Conservation (phyloP, 306 rosid genomes). For the Dalbergia cultrata region DNA sequence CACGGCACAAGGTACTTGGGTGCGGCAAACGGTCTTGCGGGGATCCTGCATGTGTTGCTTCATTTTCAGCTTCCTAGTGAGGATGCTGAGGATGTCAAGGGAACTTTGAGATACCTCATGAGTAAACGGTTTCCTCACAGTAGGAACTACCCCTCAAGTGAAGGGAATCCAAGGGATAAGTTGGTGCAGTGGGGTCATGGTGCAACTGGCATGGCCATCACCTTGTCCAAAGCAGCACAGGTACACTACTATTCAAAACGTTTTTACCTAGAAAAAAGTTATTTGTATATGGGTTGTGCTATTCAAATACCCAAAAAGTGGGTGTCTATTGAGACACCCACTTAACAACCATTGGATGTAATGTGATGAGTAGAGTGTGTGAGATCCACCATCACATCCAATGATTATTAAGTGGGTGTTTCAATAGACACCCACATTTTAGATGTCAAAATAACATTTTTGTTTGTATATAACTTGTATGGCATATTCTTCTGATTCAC, state of each 20-base stretch:
- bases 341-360: no score
- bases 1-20: constrained; percentile 94
- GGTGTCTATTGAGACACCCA: no score
- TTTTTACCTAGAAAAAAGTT: background rate
- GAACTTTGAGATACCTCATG: constrained; percentile 78
- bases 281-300: no score
- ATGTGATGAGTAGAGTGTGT: no score
- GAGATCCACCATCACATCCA: no score
- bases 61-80: constrained; percentile 74
- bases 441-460: no score
- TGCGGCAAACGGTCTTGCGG: constrained; percentile 90
- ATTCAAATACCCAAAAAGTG: no score
- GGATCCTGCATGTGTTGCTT: constrained; percentile 80
- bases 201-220: constrained; percentile 85
- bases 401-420: no score
- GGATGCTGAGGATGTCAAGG: constrained; percentile 82
- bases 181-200: constrained; percentile 95
- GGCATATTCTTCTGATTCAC: no score
- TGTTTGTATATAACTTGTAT: no score
- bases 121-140: constrained; percentile 83
- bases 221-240: constrained; percentile 90
- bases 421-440: no score
- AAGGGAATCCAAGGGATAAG: constrained; percentile 86
- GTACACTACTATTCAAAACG: constrained; percentile 48
- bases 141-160: constrained; percentile 95